Conservation (phyloP, 345 rosid genomes). For the Physaria fendleri region DNA sequence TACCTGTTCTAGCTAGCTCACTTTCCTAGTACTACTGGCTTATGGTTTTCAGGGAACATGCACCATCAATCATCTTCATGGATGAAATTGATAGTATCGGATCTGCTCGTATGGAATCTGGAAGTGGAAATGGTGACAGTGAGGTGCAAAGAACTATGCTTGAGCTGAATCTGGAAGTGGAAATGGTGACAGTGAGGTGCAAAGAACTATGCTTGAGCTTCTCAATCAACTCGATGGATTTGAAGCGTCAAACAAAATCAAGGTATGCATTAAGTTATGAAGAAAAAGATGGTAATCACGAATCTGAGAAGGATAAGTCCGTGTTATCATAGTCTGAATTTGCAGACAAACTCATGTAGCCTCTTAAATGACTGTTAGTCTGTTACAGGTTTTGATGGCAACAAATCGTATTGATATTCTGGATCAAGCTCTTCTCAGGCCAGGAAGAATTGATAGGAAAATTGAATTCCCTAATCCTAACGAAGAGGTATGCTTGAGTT, state of each 20-base stretch:
- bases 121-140: constrained; percentile 98
- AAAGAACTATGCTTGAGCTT: constrained; percentile 98
- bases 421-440: constrained; percentile 98
- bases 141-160: constrained; percentile 98
- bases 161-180: constrained; percentile 99
- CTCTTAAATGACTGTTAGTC: not conserved
- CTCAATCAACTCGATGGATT: constrained; percentile 98
- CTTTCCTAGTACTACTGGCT: not conserved
- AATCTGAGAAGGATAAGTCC: not conserved
- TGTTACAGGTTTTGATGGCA: constrained; percentile 88
- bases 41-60: constrained; percentile 65
- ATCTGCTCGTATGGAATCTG: constrained; percentile 99
- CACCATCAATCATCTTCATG: constrained; percentile 98
- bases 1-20: not conserved
- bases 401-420: constrained; percentile 95
- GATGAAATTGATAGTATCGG: constrained; percentile 98
- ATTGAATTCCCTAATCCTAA: constrained; percentile 99
- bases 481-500: constrained; percentile 50
- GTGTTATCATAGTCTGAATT: not conserved
- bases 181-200: constrained; percentile 97
- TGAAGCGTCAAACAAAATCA: constrained; percentile 97
- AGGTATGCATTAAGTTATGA: constrained; percentile 36
- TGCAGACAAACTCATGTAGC: not conserved
- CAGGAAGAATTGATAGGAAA: constrained; percentile 95
- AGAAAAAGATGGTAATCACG: not conserved